Conservation (phyloP, 257 asterid genomes). For the Fraxinus pennsylvanica region DNA sequence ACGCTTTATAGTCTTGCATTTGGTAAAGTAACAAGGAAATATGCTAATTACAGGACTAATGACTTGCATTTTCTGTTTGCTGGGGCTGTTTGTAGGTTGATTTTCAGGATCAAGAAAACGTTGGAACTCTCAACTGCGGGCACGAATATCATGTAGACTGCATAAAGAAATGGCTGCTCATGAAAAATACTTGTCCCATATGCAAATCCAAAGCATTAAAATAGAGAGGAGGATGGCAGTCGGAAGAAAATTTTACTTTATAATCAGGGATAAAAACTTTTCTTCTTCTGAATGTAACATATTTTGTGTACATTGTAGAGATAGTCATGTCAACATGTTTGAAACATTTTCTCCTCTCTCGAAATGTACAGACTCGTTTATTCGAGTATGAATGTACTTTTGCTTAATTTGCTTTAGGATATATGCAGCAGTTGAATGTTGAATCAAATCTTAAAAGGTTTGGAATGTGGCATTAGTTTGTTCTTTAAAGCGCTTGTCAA, state of each 20-base stretch:
- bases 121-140: conserved; percentile 62
- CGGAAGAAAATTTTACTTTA: conserved; percentile 24
- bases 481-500: not conserved
- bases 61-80: not conserved
- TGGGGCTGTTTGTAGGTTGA: conserved; percentile 42
- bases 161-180: conserved; percentile 63
- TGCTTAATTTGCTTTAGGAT: not conserved
- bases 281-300: conserved; percentile 42
- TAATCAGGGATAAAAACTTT: conserved; percentile 24
- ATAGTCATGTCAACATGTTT: conserved; percentile 33
- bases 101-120: conserved; percentile 44
- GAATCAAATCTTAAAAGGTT: not conserved
- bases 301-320: conserved; percentile 61
- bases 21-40: not conserved
- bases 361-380: conserved; percentile 56
- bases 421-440: not conserved
- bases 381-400: conserved; percentile 12
- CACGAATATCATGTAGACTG: conserved; percentile 74
- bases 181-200: conserved; percentile 69
- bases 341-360: conserved; percentile 39
- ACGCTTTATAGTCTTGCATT: not conserved
- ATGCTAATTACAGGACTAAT: conserved; percentile 8
- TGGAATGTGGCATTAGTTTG: not conserved
- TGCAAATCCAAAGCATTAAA: conserved; percentile 71
- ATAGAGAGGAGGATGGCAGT: conserved; percentile 15